Conservation (phyloP, 2,329 filamentous ascomycete genomes). For the Davidsoniella neocaledoniae region DNA sequence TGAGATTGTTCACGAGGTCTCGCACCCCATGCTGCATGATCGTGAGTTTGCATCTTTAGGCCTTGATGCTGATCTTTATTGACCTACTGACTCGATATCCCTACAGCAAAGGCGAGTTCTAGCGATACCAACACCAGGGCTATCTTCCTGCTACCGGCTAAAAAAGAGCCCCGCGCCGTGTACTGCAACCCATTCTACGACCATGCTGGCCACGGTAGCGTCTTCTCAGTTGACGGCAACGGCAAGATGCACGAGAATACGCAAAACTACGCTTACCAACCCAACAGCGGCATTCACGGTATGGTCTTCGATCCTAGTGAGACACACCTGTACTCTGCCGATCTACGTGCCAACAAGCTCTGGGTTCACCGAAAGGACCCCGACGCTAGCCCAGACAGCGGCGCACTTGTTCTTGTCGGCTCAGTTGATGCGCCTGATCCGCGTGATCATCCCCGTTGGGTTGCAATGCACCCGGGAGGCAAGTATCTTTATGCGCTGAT, state of each 20-base stretch:
- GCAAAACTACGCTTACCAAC: slow-evolving; percentile 58
- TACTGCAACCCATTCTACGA: slow-evolving; percentile 89
- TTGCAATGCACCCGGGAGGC: slow-evolving; percentile 64
- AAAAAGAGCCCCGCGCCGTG: slow-evolving; percentile 61
- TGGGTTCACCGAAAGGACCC: slow-evolving; percentile 60
- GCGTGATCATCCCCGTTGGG: slow-evolving; percentile 73
- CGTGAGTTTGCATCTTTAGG: slow-evolving; percentile 31
- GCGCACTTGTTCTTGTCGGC: slow-evolving; percentile 51
- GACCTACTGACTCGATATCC: not conserved
- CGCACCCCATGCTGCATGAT: slow-evolving; percentile 60
- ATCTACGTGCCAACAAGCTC: slow-evolving; percentile 61
- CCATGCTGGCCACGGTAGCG: slow-evolving; percentile 64
- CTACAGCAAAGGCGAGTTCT: slow-evolving; percentile 47
- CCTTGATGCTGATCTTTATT: not conserved
- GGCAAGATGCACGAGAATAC: slow-evolving; percentile 47
- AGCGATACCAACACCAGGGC: slow-evolving; percentile 66
- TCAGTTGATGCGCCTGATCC: slow-evolving; percentile 52
- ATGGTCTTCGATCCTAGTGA: slow-evolving; percentile 66
- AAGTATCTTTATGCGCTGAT: slow-evolving; percentile 73
- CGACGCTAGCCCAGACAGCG: slow-evolving; percentile 25
- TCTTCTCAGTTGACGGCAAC: slow-evolving; percentile 44
- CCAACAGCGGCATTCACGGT: slow-evolving; percentile 58
- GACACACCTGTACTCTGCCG: slow-evolving; percentile 62
- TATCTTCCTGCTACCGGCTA: slow-evolving; percentile 72
- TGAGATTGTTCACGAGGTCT: slow-evolving; percentile 57